These are phyloP conservation scores for Fusarium avenaceum DNA, from an alignment of 2,329 filamentous ascomycete species.

Conservation along the genomic window DNA sequence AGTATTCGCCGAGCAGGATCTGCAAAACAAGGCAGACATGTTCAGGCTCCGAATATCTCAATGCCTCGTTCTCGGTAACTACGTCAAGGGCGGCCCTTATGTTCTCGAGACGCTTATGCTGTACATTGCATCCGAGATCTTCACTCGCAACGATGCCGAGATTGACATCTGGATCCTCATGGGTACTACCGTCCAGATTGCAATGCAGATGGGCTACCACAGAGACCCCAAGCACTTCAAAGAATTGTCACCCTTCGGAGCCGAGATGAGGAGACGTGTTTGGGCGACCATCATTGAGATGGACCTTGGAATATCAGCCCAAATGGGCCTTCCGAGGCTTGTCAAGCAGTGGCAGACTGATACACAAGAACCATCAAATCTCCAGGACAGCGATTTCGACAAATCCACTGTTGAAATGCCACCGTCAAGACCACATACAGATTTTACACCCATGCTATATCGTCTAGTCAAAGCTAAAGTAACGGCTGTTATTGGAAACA, in stretches of 20 bases:
- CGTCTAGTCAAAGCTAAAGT: conserved; percentile 23
- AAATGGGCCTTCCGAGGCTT: conserved; percentile 62
- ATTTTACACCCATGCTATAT: conserved; percentile 13
- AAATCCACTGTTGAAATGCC: conserved; percentile 18
- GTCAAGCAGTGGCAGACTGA: conserved; percentile 58
- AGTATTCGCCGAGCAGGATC: conserved; percentile 2
- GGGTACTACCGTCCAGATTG: conserved; percentile 53
- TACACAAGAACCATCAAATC: conserved; percentile 58
- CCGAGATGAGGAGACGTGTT: conserved; percentile 61
- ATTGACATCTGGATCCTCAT: conserved; percentile 54
- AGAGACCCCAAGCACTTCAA: conserved; percentile 59
- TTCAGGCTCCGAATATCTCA: conserved; percentile 40
- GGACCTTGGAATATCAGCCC: conserved; percentile 59
- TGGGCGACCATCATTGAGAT: conserved; percentile 59
- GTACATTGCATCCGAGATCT: conserved; percentile 53
- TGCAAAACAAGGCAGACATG: conserved; percentile 1
- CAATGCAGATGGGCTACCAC: conserved; percentile 60
- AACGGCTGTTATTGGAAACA: background rate
- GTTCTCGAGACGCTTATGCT: conserved; percentile 57
- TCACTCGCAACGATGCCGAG: conserved; percentile 50
- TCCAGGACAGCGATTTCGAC: conserved; percentile 60
- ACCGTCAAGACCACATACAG: background rate
- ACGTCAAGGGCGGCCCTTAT: conserved; percentile 59
- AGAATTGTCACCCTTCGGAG: conserved; percentile 56
- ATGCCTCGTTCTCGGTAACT: conserved; percentile 56